These are phyloP conservation scores for Westerdykella sp. DNA, from an alignment of 2,329 filamentous ascomycete species.

Conservation along the genomic window DNA sequence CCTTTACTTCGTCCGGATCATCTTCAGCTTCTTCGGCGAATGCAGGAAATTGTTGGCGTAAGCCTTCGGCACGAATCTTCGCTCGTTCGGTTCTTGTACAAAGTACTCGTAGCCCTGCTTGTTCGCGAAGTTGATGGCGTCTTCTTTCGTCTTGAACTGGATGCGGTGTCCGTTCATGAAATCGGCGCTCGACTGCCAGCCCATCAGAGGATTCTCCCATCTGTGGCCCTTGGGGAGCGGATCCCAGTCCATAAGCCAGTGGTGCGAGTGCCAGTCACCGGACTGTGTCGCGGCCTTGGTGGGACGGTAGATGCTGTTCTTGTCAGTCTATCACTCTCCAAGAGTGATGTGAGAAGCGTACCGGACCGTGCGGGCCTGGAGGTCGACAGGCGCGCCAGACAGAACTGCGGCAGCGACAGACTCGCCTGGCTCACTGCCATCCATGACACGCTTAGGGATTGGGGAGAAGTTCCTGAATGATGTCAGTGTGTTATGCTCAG, in stretches of 20 bases:
- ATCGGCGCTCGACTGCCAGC: slow-evolving; percentile 95
- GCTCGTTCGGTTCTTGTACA: slow-evolving; percentile 90
- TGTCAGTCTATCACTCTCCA: slow-evolving; percentile 6
- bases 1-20: slow-evolving; percentile 67
- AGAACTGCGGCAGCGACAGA: slow-evolving; percentile 75
- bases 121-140: slow-evolving; percentile 89
- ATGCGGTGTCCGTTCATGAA: slow-evolving; percentile 90
- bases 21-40: slow-evolving; percentile 76
- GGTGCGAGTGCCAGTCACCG: slow-evolving; percentile 72
- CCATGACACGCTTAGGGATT: slow-evolving; percentile 80
- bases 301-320: slow-evolving; percentile 76
- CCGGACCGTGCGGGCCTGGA: slow-evolving; percentile 92
- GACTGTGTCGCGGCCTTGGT: slow-evolving; percentile 95
- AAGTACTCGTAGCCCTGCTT: slow-evolving; percentile 99
- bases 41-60: slow-evolving; percentile 97
- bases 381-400: slow-evolving; percentile 86
- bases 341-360: slow-evolving; percentile 41
- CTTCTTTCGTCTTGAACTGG: slow-evolving; percentile 87
- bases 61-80: slow-evolving; percentile 81
- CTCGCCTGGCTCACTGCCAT: slow-evolving; percentile 76
- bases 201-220: slow-evolving; percentile 98
- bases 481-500: slow-evolving; percentile 18
- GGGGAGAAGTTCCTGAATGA: slow-evolving; percentile 73
- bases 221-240: slow-evolving; percentile 84
- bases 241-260: slow-evolving; percentile 99